Base-by-base conservation (phyloP, 345 rosid genomes). In the Lagerstroemia speciosa region DNA sequence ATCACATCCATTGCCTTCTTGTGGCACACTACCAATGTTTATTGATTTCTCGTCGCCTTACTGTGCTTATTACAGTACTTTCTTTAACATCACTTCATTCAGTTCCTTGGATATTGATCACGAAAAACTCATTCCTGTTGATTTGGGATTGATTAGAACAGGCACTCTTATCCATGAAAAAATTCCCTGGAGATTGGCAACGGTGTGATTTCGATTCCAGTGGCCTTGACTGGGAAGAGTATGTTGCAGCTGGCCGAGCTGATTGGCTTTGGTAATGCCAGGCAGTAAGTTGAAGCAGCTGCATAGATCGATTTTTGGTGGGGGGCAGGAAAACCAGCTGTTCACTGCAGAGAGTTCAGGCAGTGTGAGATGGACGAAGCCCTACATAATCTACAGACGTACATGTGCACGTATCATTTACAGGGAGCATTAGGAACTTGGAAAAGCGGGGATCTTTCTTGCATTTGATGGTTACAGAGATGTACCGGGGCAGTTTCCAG, bases 181-280 rank as follows among this genome's bases (percentile, higher is more conserved):
- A 19, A 6, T n/a, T 48, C 3, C 55, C 55, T 0, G 24, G 20
- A 2, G 17, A 16, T 36, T 36, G 8, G 38, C 5, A 36, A 36
- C 8, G 38, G 38, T 36, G 38, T 36, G 38, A 36, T 36, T 36
- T 36, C 8, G 38, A 36, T 36, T 36, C 38, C 8, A 36, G 17
- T 1, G 19, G 3, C 24, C n/a, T 48, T 20, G 24, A 48, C 20
- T 9, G 24, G 12, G 24, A 50, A n/a, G 15, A 22, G 5, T 60
- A 69, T 20, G 37, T 68, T 81, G 93, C 90, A 74, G 86, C 93
- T 88, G 94, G 96, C 95, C 96, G 91, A 90, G 95, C 87, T 89
- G 89, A 75, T 57, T 85, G 96, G 96, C 84, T 84, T 6, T 76
- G 88, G 91, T 75, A 62, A 60, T 63, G 82, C 88, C 93, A 83